These are phyloP conservation scores for Neospora caninum DNA, from an alignment of 169 alveolate genomes.

Conservation along the genomic window DNA sequence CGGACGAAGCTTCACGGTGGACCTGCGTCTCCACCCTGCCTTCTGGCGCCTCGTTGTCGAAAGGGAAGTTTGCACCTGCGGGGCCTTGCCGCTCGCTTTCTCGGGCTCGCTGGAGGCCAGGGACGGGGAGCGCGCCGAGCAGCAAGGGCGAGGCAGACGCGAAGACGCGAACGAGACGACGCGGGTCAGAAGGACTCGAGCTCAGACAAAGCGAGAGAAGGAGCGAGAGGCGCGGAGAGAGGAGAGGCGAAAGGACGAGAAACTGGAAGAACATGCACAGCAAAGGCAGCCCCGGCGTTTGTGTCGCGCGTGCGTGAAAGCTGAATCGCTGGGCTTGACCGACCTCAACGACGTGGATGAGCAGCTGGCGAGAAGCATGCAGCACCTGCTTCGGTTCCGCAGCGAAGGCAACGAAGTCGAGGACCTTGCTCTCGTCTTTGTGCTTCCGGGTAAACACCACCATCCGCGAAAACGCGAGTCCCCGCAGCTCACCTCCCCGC, in stretches of 20 bases:
- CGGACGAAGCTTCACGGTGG: constrained; percentile 65
- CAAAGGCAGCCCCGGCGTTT: background rate
- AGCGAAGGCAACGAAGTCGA: constrained; percentile 51
- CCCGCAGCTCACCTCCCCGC: no score
- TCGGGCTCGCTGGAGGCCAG: background rate
- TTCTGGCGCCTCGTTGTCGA: constrained; percentile 64
- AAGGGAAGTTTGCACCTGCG: constrained; percentile 37
- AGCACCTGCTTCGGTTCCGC: constrained; percentile 52
- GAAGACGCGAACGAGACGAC: background rate
- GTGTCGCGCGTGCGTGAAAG: background rate
- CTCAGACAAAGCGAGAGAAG: background rate
- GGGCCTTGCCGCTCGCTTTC: constrained; percentile 11
- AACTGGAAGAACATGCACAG: background rate
- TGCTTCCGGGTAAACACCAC: constrained; percentile 46
- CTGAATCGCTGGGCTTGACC: background rate
- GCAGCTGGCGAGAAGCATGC: constrained; percentile 50
- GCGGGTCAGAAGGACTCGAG: background rate
- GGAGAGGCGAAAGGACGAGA: constrained; percentile 6
- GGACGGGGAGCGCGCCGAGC: background rate
- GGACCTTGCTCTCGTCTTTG: constrained; percentile 50
- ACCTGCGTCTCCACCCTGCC: constrained; percentile 68
- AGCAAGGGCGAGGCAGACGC: background rate
- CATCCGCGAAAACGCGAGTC: no score
- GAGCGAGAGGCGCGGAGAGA: background rate
- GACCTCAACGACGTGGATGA: constrained; percentile 50